Evolutionary conservation across 1,284 basidiomycete species (phyloP).

Genomic region (Coniferiporia weirii): DNA sequence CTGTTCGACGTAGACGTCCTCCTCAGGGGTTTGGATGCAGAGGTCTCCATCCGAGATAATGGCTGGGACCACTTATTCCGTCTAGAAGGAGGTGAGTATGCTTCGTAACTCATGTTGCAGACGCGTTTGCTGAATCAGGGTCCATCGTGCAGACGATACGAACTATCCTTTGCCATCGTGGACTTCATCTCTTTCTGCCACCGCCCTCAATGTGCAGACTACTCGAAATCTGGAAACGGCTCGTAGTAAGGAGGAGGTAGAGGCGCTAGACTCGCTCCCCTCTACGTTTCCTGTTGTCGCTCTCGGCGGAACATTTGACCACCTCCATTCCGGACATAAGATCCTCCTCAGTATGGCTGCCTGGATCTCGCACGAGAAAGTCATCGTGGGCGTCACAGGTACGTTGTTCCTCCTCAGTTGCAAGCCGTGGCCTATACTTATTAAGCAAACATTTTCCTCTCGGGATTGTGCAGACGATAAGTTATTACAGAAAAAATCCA

Average conservation of each 20-base stretch:
- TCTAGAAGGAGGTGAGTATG: constrained; percentile 21
- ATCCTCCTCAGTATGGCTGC: constrained; percentile 90
- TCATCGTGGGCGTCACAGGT: constrained; percentile 91
- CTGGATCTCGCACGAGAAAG: constrained; percentile 71
- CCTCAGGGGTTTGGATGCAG: constrained; percentile 43
- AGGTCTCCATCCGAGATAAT: constrained; percentile 32
- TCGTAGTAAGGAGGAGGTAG: neutral
- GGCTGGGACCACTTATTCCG: constrained; percentile 24
- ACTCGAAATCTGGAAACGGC: neutral
- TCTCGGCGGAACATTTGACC: constrained; percentile 89
- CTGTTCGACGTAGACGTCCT: constrained; percentile 69
- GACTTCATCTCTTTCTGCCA: constrained; percentile 4
- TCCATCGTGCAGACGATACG: constrained; percentile 1
- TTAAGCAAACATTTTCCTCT: constrained; percentile 9
- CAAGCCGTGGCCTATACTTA: constrained; percentile 1
- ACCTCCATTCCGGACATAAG: constrained; percentile 96
- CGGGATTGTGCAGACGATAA: constrained; percentile 49
- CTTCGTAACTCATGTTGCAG: neutral
- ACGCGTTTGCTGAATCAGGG: neutral
- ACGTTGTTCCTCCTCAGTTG: constrained; percentile 7
- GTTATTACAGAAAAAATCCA: constrained; percentile 71
- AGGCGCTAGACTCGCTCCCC: constrained; percentile 13
- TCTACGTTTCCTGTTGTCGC: constrained; percentile 45
- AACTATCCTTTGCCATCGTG: constrained; percentile 14
- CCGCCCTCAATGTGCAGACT: constrained; percentile 13